These are phyloP conservation scores for Theileria sp. DNA, from an alignment of 169 alveolate species.

Conservation along the genomic window DNA sequence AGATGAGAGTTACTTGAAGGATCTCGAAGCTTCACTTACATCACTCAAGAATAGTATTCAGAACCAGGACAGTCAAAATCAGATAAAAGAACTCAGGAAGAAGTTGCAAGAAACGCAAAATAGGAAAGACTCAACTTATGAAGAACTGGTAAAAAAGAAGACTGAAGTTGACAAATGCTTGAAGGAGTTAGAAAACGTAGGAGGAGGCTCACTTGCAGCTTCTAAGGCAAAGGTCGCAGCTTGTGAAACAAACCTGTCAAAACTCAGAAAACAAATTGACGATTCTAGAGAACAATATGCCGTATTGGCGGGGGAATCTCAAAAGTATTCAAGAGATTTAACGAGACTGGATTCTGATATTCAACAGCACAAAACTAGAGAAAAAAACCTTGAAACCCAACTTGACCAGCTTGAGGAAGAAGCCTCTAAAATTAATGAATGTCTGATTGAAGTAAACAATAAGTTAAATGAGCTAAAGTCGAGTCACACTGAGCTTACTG, in stretches of 20 bases:
- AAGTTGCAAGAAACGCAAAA: constrained; percentile 6
- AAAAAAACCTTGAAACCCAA: constrained; percentile 66
- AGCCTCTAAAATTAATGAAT: constrained; percentile 58
- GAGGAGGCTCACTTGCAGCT: constrained; percentile 65
- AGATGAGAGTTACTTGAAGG: constrained; percentile 47
- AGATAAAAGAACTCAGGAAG: constrained; percentile 7
- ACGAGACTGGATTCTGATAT: constrained; percentile 67
- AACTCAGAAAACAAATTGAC: constrained; percentile 47
- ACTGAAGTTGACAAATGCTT: constrained; percentile 36
- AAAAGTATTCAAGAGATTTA: constrained; percentile 67
- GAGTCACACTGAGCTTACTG: constrained; percentile 29
- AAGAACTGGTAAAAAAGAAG: constrained; percentile 9
- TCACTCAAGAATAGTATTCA: constrained; percentile 35
- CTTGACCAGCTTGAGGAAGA: constrained; percentile 71
- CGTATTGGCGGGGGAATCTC: constrained; percentile 66
- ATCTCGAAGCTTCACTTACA: constrained; percentile 47
- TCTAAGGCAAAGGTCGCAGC: constrained; percentile 51
- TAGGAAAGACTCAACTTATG: background rate
- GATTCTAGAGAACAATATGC: constrained; percentile 62
- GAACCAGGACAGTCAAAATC: background rate
- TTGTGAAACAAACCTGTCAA: constrained; percentile 59
- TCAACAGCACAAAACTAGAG: constrained; percentile 70
- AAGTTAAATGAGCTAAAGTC: constrained; percentile 37
- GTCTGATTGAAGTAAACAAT: constrained; percentile 52
- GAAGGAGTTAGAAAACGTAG: constrained; percentile 58